phyloP scores from a whole-genome alignment of 768 basidiomycete species.

The Serpula lacrymans region DNA sequence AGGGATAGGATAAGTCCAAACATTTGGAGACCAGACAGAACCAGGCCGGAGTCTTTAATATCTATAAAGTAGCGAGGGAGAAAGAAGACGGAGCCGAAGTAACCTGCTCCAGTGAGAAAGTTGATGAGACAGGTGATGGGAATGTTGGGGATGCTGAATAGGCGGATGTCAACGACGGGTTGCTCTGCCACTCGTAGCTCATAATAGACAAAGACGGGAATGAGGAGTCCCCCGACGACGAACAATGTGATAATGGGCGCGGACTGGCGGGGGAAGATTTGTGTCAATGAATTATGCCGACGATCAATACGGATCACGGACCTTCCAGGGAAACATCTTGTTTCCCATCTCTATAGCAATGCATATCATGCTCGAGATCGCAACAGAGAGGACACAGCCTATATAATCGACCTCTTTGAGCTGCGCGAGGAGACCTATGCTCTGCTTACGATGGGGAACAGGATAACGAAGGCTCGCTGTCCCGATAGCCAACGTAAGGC shows the following conservation, averaged over 20 bases:
- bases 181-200: slow-evolving; percentile 30
- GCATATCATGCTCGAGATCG: slow-evolving; percentile 33
- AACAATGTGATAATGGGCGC: slow-evolving; percentile 25
- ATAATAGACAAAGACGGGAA: slow-evolving; percentile 32
- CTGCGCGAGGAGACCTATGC: slow-evolving; percentile 29
- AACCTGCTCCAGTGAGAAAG: slow-evolving; percentile 35
- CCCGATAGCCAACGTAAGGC: slow-evolving; percentile 23
- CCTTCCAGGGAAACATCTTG: slow-evolving; percentile 32
- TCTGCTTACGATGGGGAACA: slow-evolving; percentile 28
- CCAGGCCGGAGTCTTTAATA: slow-evolving; percentile 28
- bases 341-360: slow-evolving; percentile 37
- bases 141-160: slow-evolving; percentile 32
- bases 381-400: slow-evolving; percentile 24
- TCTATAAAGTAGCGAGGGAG: slow-evolving; percentile 38
- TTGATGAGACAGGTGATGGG: slow-evolving; percentile 34
- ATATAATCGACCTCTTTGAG: slow-evolving; percentile 32
- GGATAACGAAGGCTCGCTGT: slow-evolving; percentile 26
- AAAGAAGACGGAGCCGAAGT: slow-evolving; percentile 35
- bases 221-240: slow-evolving; percentile 25
- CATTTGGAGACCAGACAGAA: slow-evolving; percentile 33
- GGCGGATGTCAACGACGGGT: slow-evolving; percentile 30
- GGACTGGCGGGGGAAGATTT: slow-evolving; percentile 26
- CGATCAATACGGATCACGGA: slow-evolving; percentile 11
- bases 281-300: slow-evolving; percentile 1
- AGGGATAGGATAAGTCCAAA: slow-evolving; percentile 30